phyloP scores from a whole-genome alignment of 371 early-diverging fungal species.

The Mortierella polycephala region DNA sequence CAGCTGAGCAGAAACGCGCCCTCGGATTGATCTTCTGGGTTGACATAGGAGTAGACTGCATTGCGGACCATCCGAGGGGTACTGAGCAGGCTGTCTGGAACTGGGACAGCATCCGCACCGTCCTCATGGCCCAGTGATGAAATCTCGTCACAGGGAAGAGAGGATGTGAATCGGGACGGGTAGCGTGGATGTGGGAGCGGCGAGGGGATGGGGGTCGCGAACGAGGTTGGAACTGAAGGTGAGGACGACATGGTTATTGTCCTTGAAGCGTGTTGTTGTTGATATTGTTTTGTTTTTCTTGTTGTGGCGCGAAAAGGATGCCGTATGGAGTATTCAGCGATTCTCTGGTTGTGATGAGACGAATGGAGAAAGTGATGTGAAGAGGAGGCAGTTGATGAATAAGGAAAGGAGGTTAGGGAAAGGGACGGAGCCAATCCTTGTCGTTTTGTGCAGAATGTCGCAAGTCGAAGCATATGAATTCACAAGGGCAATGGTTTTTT shows the following conservation, averaged over 20 bases:
- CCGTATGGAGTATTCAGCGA: not conserved
- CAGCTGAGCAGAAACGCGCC: conserved; percentile 34
- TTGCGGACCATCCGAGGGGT: conserved; percentile 66
- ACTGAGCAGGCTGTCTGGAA: conserved; percentile 39
- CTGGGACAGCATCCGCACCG: conserved; percentile 13
- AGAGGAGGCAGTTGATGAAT: not conserved
- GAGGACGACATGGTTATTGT: conserved; percentile 16
- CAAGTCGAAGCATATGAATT: not conserved
- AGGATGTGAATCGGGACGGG: conserved; percentile 45
- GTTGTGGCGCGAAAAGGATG: not conserved
- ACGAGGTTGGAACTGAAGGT: not conserved
- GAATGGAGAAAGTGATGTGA: not conserved
- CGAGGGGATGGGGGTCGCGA: conserved; percentile 17
- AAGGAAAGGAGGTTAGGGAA: too few species aligned
- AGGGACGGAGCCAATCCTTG: not conserved
- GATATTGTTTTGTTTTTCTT: not conserved
- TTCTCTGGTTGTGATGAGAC: not conserved
- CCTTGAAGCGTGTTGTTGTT: too few species aligned
- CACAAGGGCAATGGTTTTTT: too few species aligned
- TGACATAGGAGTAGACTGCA: conserved; percentile 69
- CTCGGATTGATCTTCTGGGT: conserved; percentile 62
- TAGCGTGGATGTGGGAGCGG: conserved; percentile 32
- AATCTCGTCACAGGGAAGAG: conserved; percentile 46
- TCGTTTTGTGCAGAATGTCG: not conserved
- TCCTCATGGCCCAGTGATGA: conserved; percentile 25